Evolutionary conservation across 352 stramenopile genomes (phyloP), one percentile per base, ranked within the genome.

Genomic region (Paralagenidium karlingii): DNA sequence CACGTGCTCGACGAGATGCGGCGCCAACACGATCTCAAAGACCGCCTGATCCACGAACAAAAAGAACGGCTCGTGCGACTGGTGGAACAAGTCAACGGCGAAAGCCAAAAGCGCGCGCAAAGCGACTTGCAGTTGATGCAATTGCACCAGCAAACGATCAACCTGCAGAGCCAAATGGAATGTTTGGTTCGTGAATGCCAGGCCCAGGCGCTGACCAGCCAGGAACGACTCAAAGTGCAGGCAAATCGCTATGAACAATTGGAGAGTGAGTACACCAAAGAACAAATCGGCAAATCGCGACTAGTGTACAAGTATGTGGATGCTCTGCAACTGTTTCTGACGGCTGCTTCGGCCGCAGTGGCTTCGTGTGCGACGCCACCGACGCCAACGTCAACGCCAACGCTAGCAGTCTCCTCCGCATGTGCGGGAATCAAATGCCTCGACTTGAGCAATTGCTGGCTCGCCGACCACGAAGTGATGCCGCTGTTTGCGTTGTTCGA

Each of bases 61-160:
- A 71, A 76, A 16, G 67, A 82, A 15, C 56, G 70, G 15, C 71
- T 84, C 19, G 25, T 60, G 18, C 54, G 64, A 1, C 41, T 85
- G 7, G 68, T 80, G 5, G 48, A 60, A 5, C 63, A 82, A 29
- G 44, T 71, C 13, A 69, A 68, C 15, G 47, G 48, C 19, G 70
- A 79, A 28, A 59, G 63, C 0, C 63, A 84, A 27, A 25, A 34
- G 1, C 58, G 69, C 37, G 59, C 60, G 1, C 66, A 67, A 36
- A 32, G 66, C 8, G 64, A 75, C 15, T 37, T 80, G 8, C 67
- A 82, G 54, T 63, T 54, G 34, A 55, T 61, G 22, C 12, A 65
- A 4, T 12, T 82, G 11, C 42, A 28, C 3, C 51, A 68, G 2
- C 74, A 87, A 26, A 48, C 83, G 1, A 51, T 68, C 13, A 36